phyloP scores from a whole-genome alignment of 805 yeast genomes.

The Komagataella kurtzmanii region DNA sequence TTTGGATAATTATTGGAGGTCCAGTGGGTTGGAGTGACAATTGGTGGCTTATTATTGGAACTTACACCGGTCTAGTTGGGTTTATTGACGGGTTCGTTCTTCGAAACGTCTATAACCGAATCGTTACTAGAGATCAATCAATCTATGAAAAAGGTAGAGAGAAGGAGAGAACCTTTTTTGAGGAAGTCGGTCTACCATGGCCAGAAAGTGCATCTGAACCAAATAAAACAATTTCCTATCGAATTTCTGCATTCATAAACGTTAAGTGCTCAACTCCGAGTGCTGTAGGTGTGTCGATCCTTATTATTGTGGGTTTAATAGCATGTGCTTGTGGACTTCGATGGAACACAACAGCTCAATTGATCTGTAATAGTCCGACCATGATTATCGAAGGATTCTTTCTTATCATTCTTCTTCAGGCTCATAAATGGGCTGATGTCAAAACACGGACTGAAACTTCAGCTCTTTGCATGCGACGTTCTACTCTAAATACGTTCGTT shows the following conservation, averaged over 20 bases:
- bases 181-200: neutral
- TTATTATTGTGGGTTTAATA: neutral
- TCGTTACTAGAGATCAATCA: neutral
- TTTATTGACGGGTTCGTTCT: constrained; percentile 28
- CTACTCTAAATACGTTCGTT: neutral
- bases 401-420: neutral
- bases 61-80: constrained; percentile 30
- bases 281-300: neutral
- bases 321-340: neutral
- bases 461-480: neutral
- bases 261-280: neutral
- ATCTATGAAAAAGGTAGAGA: neutral
- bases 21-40: constrained; percentile 21
- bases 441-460: neutral
- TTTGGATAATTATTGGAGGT: constrained; percentile 24
- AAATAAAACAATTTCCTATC: neutral
- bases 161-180: neutral
- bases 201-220: neutral
- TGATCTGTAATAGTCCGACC: neutral
- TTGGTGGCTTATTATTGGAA: constrained; percentile 34
- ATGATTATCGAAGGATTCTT: neutral
- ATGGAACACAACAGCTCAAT: neutral
- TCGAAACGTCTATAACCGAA: constrained; percentile 15
- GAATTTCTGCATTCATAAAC: neutral
- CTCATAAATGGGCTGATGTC: neutral